Percentiles rank a stretch among this genome's conserved stretches.
phyloP scores from a whole-genome alignment of 345 rosid species.

The Acer saccharum region DNA sequence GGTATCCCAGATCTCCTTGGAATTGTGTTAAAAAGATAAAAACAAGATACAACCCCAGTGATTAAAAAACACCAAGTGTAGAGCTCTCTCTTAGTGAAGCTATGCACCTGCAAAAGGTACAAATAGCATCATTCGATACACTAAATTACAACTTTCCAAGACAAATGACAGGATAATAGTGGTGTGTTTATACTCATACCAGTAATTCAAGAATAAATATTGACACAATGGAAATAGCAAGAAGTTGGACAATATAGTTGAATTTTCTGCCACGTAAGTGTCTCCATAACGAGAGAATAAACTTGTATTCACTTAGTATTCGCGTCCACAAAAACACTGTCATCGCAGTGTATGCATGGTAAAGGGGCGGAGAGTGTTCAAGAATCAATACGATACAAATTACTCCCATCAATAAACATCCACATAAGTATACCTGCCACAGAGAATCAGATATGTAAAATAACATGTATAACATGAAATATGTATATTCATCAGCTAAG shows the following conservation, averaged over 20 bases:
- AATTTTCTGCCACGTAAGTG: conserved; percentile 48
- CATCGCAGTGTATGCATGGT: conserved; percentile 85
- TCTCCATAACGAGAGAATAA: conserved; percentile 67
- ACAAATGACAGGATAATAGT: conserved; percentile 10
- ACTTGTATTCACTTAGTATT: conserved; percentile 62
- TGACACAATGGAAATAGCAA: conserved; percentile 53
- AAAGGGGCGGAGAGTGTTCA: conserved; percentile 89
- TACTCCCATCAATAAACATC: conserved; percentile 63
- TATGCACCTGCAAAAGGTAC: conserved; percentile 71
- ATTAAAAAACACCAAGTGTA: conserved; percentile 87
- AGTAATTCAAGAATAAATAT: conserved; percentile 70
- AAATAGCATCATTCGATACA: conserved; percentile 23
- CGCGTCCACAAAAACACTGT: conserved; percentile 89
- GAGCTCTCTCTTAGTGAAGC: conserved; percentile 91
- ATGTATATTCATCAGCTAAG: not conserved
- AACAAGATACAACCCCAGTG: conserved; percentile 57
- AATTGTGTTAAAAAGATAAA: conserved; percentile 58
- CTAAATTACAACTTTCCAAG: conserved; percentile 15
- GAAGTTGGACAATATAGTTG: conserved; percentile 49
- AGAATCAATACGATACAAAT: conserved; percentile 47
- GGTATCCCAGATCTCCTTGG: conserved; percentile 85
- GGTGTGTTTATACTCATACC: conserved; percentile 47
- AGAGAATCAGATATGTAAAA: conserved; percentile 33
- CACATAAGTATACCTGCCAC: conserved; percentile 62
- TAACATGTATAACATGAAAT: not conserved